phyloP scores from a whole-genome alignment of 129 eudicot genomes.

The Flaveria robusta region DNA sequence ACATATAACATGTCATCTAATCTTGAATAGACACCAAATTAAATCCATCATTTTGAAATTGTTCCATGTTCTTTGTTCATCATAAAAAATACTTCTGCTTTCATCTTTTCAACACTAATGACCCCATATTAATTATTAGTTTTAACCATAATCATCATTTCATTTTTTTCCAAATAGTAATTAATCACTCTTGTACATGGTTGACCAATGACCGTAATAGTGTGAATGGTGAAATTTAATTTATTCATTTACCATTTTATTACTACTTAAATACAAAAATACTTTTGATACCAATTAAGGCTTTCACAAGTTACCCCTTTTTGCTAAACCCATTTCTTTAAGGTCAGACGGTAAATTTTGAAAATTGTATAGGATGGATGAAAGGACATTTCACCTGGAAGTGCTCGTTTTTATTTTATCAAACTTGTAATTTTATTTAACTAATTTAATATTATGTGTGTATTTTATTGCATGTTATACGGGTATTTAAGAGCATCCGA shows the following conservation, averaged over 20 bases:
- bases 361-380: too few species aligned
- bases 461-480: background rate
- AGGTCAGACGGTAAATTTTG: background rate
- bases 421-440: too few species aligned
- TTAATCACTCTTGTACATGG: background rate
- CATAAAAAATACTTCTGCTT: conserved; percentile 21
- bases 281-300: background rate
- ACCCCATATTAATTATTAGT: conserved; percentile 22
- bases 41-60: conserved; percentile 27
- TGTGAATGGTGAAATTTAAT: background rate
- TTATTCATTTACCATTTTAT: background rate
- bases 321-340: background rate
- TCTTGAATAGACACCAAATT: conserved; percentile 38
- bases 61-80: conserved; percentile 31
- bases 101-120: conserved; percentile 28
- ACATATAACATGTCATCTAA: conserved; percentile 38
- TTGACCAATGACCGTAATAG: conserved; percentile 24
- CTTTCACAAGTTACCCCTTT: background rate
- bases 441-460: too few species aligned
- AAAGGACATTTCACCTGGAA: too few species aligned
- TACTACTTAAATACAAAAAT: background rate
- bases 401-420: too few species aligned
- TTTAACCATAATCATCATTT: conserved; percentile 24
- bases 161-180: conserved; percentile 1
- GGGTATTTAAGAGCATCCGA: too few species aligned